Base-by-base conservation (phyloP, 441 rosid genomes). In the Pelargonium cotyledonis region DNA sequence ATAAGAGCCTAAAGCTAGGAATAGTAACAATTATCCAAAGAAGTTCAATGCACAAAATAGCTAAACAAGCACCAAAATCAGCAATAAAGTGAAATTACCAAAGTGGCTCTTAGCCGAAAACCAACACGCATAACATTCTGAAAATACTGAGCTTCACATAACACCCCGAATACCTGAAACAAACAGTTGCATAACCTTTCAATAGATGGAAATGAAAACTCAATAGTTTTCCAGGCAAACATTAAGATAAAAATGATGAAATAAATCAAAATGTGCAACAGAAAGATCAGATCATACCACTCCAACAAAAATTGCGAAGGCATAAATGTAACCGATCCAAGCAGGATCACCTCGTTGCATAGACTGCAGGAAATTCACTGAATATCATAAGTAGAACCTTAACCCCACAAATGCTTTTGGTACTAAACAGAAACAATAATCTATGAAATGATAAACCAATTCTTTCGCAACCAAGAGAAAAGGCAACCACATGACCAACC, bases 81-180 rank as follows among this genome's bases (percentile, higher is more conserved):
- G 57, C 60, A 66, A 72, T 70, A 65, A 74, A 76, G 38, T 43
- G 57, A 72, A 75, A 71, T 87, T 88, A 95, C 99, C 95, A 95
- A 71, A 65, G 99, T 87, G 76, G 99, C 83, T 81, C 99, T 86
- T 72, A 92, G 85, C 77, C 96, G 87, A 75, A 79, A 95, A 73
- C 99, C 99, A 68, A 86, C 90, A 69, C 99, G 96, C 95, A 95
- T 80, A 74, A 91, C 97, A 88, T 95, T 95, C 84, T 87, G 89
- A 73, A 95, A 92, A 83, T 92, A 95, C 68, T 95, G 99, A 73
- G 98, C 98, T 86, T 95, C 99, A 71, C 71, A 88, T 55, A 95
- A 80, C 71, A 92, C 99, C 0, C 98, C 98, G 57, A 90, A 69
- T 47, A 85, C 89, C 99, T 95, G 91, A 68, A 79, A 61, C 76